A percentile compares a stretch with the other conserved stretches of the same genome.
Conservation (phyloP, 441 rosid genomes). For the Gossypium davidsonii region DNA sequence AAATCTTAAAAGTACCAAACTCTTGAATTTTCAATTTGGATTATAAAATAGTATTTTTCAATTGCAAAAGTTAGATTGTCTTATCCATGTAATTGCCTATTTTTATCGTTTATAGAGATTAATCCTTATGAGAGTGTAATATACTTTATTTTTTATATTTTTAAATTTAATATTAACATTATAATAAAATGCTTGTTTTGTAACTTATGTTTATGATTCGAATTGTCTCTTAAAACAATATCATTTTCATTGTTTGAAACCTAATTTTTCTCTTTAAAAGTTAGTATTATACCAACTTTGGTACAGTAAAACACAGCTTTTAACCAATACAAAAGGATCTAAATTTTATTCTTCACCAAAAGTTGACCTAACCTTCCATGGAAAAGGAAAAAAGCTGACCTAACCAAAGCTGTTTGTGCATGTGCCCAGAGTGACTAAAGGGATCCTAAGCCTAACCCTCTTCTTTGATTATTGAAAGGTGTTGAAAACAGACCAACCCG, state of each 20-base stretch:
- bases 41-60: neutral
- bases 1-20: neutral
- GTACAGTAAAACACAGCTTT: neutral
- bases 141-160: no score
- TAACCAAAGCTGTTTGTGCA: neutral
- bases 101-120: no score
- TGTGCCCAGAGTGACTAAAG: neutral
- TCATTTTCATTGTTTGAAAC: no score
- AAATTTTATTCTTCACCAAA: neutral
- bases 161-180: no score
- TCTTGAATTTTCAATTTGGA: neutral
- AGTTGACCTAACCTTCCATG: neutral
- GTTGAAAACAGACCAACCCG: neutral
- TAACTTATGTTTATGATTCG: no score
- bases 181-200: no score
- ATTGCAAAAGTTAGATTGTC: neutral
- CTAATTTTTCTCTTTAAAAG: no score
- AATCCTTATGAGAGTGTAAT: no score
- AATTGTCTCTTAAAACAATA: no score
- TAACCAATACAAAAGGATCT: neutral
- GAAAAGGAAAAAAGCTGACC: neutral
- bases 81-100: no score
- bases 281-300: no score
- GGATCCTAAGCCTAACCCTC: constrained; percentile 6
- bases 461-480: neutral